Base-by-base conservation (phyloP, 306 rosid species). In the Cucumis hystrix region DNA sequence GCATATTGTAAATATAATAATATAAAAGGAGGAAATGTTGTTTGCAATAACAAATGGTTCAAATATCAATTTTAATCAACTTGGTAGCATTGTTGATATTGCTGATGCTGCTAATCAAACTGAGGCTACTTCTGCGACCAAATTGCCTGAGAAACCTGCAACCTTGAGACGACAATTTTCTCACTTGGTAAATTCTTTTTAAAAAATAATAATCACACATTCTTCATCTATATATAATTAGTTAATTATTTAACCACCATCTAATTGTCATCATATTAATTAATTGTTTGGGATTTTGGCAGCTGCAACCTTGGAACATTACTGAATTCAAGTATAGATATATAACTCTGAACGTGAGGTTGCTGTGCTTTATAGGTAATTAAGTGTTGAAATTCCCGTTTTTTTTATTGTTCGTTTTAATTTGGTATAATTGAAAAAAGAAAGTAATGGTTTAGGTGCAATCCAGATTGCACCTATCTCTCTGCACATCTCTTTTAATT, bases 41-140 rank as follows among this genome's bases (percentile, higher is more conserved):
- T 92, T 92, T 40, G 99, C 88, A 20, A 83, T 95, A 79, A 86
- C 97, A 71, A 92, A 96, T 62, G 99, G 99, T 60, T 93, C 99
- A 63, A 95, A 95, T 90, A 92, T 95, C 93, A 95, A 95, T 79
- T 95, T 95, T 66, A 96, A 95, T 78, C 92, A 90, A 77, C 83
- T 95, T 74, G 84, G 92, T 76, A 76, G 83, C 59, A 97, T 95
- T 80, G 88, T 96, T 80, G 97, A 92, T 76, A 93, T 88, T 23
- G 97, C 96, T 23, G 91, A 92, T 79, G 91, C 91, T 85, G 99
- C 97, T 83, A 85, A 91, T 54, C 85, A 89, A 85, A 93, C 91
- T 78, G 97, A 90, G 89, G 96, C 97, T 12, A 82, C 89, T 64
- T 87, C 92, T 49, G 90, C 43, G 33, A 33, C n/a, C 35, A 30